A percentile compares a stretch with the other conserved stretches of the same genome.
Conservation (phyloP, 805 yeast genomes). For the Yamadazyma paraphyllophila region DNA sequence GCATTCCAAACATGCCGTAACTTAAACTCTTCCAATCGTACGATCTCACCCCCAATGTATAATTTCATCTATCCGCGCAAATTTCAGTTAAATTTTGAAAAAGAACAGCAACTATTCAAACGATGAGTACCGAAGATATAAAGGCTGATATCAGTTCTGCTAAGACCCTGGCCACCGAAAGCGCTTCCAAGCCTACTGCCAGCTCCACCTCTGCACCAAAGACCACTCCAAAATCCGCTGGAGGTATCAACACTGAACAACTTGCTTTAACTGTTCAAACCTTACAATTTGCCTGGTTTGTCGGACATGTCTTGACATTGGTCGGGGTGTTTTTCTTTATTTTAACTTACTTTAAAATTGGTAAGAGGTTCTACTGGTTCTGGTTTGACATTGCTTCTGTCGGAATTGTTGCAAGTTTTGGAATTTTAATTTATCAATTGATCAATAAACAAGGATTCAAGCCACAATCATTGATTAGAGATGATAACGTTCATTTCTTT, state of each 20-base stretch:
- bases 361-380: slow-evolving; percentile 19
- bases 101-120: slow-evolving; percentile 4
- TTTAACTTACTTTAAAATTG: slow-evolving; percentile 33
- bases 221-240: slow-evolving; percentile 1
- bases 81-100: not conserved
- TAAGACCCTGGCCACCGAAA: not conserved
- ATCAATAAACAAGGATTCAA: slow-evolving; percentile 29
- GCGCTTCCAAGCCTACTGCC: not conserved
- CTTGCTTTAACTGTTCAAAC: slow-evolving; percentile 30
- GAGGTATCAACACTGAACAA: slow-evolving; percentile 12
- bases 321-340: slow-evolving; percentile 28
- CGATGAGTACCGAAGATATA: slow-evolving; percentile 3
- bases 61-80: not conserved
- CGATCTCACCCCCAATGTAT: no score
- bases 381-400: slow-evolving; percentile 61
- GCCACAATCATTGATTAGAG: slow-evolving; percentile 23
- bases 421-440: slow-evolving; percentile 66
- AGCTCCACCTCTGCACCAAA: slow-evolving; percentile 1
- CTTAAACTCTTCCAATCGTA: no score
- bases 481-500: slow-evolving; percentile 76
- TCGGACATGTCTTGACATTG: slow-evolving; percentile 40
- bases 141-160: not conserved
- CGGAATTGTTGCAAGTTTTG: slow-evolving; percentile 71
- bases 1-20: no score
- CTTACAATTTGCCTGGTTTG: slow-evolving; percentile 76